Evolutionary conservation across 495 filamentous ascomycete genomes (phyloP).

Genomic region (Umbilicaria muhlenbergii): DNA sequence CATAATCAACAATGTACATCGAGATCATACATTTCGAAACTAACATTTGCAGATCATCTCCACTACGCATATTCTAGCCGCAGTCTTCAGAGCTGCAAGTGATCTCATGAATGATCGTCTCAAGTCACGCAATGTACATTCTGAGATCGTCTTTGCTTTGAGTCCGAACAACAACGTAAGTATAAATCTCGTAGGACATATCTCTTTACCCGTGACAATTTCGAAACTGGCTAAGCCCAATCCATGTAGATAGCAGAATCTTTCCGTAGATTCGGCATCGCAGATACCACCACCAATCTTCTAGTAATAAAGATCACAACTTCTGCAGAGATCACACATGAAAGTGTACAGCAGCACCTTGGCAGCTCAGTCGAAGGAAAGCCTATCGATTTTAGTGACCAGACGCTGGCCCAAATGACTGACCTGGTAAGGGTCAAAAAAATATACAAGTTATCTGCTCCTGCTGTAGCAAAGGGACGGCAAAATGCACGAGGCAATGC

Average conservation of each 20-base stretch:
- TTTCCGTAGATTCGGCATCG: constrained; percentile 75
- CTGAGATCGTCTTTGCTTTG: constrained; percentile 76
- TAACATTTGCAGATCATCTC: constrained; percentile 39
- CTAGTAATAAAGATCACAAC: constrained; percentile 59
- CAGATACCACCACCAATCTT: constrained; percentile 48
- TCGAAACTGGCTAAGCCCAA: constrained; percentile 4
- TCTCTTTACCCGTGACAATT: not conserved
- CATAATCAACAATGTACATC: not conserved
- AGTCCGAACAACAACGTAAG: constrained; percentile 73
- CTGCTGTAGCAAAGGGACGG: constrained; percentile 10
- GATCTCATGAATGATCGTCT: constrained; percentile 42
- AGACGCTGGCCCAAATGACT: constrained; percentile 33
- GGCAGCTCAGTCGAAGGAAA: constrained; percentile 43
- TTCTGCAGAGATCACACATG: constrained; percentile 13
- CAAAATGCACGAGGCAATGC: not conserved
- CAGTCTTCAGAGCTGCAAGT: constrained; percentile 63
- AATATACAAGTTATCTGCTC: constrained; percentile 56
- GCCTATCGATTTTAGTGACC: constrained; percentile 46
- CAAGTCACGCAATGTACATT: constrained; percentile 77
- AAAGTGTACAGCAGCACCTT: constrained; percentile 48
- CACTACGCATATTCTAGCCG: constrained; percentile 54
- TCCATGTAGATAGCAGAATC: constrained; percentile 67
- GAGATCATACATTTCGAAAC: constrained; percentile 6
- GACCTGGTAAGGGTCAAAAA: constrained; percentile 63
- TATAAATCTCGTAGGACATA: constrained; percentile 1